Conservation (phyloP, 2,329 filamentous ascomycete genomes). For the Dactylella cylindrospora region DNA sequence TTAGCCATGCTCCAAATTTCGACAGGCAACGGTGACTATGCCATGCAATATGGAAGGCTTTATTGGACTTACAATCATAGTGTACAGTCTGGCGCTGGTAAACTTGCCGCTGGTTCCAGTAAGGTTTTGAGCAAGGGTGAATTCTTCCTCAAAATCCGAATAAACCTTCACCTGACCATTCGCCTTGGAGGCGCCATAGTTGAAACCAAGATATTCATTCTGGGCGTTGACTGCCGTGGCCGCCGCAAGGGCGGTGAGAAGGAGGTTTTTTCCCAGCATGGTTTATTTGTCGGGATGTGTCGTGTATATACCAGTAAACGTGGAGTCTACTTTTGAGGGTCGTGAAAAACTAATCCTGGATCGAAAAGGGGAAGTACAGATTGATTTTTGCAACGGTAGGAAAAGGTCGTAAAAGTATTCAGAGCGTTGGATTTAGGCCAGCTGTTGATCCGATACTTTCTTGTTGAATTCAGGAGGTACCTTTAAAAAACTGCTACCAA, state of each 20-base stretch:
- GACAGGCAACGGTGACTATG: neutral
- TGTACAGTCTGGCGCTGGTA: constrained; percentile 72
- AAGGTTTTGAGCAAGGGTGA: constrained; percentile 66
- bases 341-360: neutral
- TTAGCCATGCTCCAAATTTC: neutral
- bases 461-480: neutral
- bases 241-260: constrained; percentile 52
- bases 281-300: constrained; percentile 7
- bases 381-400: neutral
- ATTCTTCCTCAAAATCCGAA: constrained; percentile 69
- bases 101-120: constrained; percentile 64
- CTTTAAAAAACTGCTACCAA: neutral
- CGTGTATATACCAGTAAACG: no score
- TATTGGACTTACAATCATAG: constrained; percentile 62
- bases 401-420: constrained; percentile 10
- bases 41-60: neutral
- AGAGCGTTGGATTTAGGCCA: constrained; percentile 35
- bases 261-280: constrained; percentile 26
- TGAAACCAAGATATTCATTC: constrained; percentile 65
- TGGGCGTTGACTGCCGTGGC: constrained; percentile 51
- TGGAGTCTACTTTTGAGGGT: constrained; percentile 1
- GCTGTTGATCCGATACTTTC: constrained; percentile 8
- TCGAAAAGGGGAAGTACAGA: constrained; percentile 6
- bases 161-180: constrained; percentile 64
- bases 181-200: constrained; percentile 67